phyloP scores from a whole-genome alignment of 768 basidiomycete species.

The Neoboletus subvelutipes region DNA sequence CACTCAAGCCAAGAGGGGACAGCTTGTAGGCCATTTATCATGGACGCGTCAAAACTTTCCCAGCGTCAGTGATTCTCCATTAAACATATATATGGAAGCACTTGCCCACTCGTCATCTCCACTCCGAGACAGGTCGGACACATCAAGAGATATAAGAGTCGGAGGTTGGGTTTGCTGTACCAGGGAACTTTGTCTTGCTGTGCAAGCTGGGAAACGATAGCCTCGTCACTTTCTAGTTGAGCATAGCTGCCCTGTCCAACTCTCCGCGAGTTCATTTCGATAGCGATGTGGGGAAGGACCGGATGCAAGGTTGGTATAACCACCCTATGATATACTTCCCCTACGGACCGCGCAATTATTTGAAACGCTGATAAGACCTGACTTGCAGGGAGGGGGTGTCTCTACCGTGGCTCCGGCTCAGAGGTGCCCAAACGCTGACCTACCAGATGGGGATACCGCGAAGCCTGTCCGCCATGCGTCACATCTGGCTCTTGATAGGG shows the following conservation, averaged over 20 bases:
- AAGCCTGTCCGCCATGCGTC: neutral
- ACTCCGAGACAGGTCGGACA: slow-evolving; percentile 40
- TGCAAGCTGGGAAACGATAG: slow-evolving; percentile 19
- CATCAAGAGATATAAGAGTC: slow-evolving; percentile 53
- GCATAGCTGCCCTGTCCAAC: neutral
- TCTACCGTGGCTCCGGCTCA: neutral
- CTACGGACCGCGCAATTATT: neutral
- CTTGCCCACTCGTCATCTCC: slow-evolving; percentile 21
- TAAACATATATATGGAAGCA: neutral
- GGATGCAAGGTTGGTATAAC: neutral
- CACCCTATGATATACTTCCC: neutral
- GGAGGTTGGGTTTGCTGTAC: slow-evolving; percentile 61
- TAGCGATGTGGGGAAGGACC: neutral
- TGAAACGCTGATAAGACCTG: neutral
- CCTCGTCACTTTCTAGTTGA: slow-evolving; percentile 3
- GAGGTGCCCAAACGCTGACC: neutral
- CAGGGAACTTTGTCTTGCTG: slow-evolving; percentile 54
- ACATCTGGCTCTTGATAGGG: neutral
- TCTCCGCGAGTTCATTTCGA: slow-evolving; percentile 6
- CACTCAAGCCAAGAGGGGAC: slow-evolving; percentile 57
- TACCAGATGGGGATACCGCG: neutral
- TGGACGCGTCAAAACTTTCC: slow-evolving; percentile 41
- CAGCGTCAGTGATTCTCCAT: neutral
- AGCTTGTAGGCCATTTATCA: slow-evolving; percentile 63
- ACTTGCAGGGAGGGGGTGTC: neutral